Percentiles rank a stretch among this genome's conserved stretches.
Evolutionary conservation across 139 green algal species (phyloP).

Genomic region (Chlorella ohadii): DNA sequence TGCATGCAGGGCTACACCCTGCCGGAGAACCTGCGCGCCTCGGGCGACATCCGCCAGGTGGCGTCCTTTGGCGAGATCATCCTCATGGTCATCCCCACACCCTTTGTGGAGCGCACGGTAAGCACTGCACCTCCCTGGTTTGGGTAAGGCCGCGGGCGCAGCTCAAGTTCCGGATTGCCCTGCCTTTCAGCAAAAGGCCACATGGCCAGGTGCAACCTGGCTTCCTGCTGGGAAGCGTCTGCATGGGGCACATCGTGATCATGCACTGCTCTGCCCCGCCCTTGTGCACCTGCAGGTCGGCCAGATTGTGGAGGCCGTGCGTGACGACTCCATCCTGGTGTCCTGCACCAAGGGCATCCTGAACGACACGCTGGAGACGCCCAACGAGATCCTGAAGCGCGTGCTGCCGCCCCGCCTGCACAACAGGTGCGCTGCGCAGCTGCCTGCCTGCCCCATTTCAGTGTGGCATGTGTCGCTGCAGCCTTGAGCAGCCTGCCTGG

Average conservation of each 20-base stretch:
- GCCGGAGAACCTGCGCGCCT: slow-evolving; percentile 62
- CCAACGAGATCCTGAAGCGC: slow-evolving; percentile 69
- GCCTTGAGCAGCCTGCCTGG: background rate
- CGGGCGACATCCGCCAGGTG: slow-evolving; percentile 51
- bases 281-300: background rate
- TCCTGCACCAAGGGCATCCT: slow-evolving; percentile 87
- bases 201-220: too few species aligned
- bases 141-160: too few species aligned
- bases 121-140: background rate
- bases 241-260: too few species aligned
- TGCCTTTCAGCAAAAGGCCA: too few species aligned
- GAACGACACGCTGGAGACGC: slow-evolving; percentile 80
- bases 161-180: too few species aligned
- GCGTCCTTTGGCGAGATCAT: slow-evolving; percentile 65
- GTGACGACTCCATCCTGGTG: slow-evolving; percentile 67
- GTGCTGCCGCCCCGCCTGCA: slow-evolving; percentile 56
- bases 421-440: background rate
- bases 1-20: slow-evolving; percentile 56
- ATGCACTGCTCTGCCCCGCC: background rate
- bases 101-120: slow-evolving; percentile 75
- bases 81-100: slow-evolving; percentile 86
- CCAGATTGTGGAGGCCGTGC: background rate
- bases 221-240: too few species aligned
- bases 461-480: too few species aligned
- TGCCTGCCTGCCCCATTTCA: too few species aligned